Evolutionary conservation across 2,329 filamentous ascomycete genomes (phyloP).

Genomic region (Colletotrichum ledebouriae): DNA sequence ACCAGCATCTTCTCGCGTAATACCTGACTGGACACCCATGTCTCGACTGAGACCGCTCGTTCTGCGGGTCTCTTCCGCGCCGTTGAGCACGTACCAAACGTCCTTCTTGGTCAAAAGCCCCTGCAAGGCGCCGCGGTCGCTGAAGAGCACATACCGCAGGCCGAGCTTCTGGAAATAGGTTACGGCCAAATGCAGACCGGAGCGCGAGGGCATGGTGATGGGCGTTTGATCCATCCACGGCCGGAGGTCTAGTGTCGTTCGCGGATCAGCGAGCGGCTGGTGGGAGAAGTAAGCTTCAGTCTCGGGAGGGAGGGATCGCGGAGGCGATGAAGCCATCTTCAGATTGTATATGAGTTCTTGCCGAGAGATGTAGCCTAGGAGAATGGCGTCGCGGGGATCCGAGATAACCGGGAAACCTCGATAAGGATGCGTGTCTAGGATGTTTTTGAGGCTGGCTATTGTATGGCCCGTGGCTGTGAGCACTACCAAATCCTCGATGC

Average conservation of each 20-base stretch:
- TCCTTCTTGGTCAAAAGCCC: conserved; percentile 97
- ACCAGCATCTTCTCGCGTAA: conserved; percentile 54
- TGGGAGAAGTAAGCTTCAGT: conserved; percentile 89
- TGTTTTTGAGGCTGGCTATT: conserved; percentile 77
- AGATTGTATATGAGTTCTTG: conserved; percentile 90
- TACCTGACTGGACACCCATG: conserved; percentile 51
- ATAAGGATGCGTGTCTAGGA: conserved; percentile 82
- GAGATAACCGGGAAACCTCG: conserved; percentile 93
- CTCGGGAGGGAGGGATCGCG: conserved; percentile 72
- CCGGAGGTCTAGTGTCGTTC: conserved; percentile 84
- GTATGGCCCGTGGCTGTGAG: conserved; percentile 91
- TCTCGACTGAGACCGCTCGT: conserved; percentile 49
- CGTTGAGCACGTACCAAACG: conserved; percentile 92
- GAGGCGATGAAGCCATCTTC: conserved; percentile 68
- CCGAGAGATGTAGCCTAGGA: conserved; percentile 94
- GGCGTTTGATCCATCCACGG: conserved; percentile 99
- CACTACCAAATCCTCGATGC: conserved; percentile 89
- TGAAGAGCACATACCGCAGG: conserved; percentile 89
- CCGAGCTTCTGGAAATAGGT: conserved; percentile 96
- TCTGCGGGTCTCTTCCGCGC: conserved; percentile 73
- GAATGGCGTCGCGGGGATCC: conserved; percentile 79
- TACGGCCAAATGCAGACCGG: conserved; percentile 85
- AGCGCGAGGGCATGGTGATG: conserved; percentile 84
- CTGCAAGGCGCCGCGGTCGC: conserved; percentile 83
- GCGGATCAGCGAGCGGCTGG: conserved; percentile 83